A percentile compares a stretch with the other conserved stretches of the same genome.
These are phyloP conservation scores for Trichoderma cornu-damae DNA, from an alignment of 2,329 filamentous ascomycete genomes.

Conservation along the genomic window DNA sequence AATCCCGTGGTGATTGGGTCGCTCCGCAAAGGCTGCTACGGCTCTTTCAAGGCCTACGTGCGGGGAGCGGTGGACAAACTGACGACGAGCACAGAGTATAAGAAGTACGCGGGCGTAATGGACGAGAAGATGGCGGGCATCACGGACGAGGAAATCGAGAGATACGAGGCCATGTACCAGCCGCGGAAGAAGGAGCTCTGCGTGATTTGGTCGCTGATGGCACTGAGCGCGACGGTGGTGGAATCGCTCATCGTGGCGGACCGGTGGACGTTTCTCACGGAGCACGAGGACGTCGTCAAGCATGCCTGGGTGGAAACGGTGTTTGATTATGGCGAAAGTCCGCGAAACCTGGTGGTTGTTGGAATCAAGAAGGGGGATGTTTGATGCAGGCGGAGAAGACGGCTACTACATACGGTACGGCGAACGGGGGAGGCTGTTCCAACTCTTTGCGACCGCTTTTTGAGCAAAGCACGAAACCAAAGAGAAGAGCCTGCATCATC, in stretches of 20 bases:
- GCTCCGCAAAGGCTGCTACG: conserved; percentile 73
- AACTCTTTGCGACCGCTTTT: too few species aligned
- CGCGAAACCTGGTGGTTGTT: conserved; percentile 87
- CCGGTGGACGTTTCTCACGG: conserved; percentile 78
- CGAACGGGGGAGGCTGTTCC: too few species aligned
- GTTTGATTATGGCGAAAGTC: conserved; percentile 82
- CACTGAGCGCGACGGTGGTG: conserved; percentile 82
- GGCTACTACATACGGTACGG: too few species aligned
- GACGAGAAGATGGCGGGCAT: conserved; percentile 60
- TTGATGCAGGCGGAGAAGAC: not conserved
- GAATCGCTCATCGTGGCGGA: conserved; percentile 89
- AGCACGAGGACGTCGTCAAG: conserved; percentile 64
- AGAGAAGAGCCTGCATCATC: too few species aligned
- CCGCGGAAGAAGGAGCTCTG: conserved; percentile 73
- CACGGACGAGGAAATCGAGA: conserved; percentile 67
- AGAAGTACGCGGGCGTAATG: conserved; percentile 56
- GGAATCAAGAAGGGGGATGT: conserved; percentile 64
- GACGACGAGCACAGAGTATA: conserved; percentile 51
- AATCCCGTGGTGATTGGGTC: conserved; percentile 83
- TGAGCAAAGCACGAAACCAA: too few species aligned
- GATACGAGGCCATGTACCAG: conserved; percentile 62
- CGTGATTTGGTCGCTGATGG: conserved; percentile 91
- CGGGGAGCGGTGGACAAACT: conserved; percentile 76
- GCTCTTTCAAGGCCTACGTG: conserved; percentile 69
- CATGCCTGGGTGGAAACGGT: conserved; percentile 89